Conservation (phyloP, 495 filamentous ascomycete genomes). For the Stereocaulon alpinum region DNA sequence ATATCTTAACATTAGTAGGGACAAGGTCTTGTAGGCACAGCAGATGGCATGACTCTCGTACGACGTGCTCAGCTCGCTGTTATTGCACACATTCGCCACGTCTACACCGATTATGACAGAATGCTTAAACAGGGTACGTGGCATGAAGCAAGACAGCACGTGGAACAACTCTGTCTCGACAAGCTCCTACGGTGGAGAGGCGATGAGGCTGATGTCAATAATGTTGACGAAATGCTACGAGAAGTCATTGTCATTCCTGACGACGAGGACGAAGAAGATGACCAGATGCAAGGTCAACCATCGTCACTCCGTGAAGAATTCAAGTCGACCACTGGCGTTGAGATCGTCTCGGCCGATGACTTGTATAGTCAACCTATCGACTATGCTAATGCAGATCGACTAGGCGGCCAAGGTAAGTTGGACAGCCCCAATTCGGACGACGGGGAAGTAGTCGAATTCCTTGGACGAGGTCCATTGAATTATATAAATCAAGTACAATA, state of each 20-base stretch:
- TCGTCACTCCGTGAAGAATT: not conserved
- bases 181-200: constrained; percentile 79
- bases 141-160: constrained; percentile 56
- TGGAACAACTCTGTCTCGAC: constrained; percentile 60
- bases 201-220: constrained; percentile 41
- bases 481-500: not conserved
- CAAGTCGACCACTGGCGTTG: constrained; percentile 12
- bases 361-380: constrained; percentile 15
- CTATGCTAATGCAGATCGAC: constrained; percentile 8
- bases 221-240: constrained; percentile 38
- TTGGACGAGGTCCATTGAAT: not conserved
- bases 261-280: constrained; percentile 33
- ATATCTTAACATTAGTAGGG: constrained; percentile 30
- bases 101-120: constrained; percentile 76
- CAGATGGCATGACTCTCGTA: constrained; percentile 52
- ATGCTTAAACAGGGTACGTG: constrained; percentile 55
- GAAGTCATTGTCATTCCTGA: constrained; percentile 40
- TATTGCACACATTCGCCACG: constrained; percentile 76
- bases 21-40: constrained; percentile 57
- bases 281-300: not conserved
- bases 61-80: constrained; percentile 75
- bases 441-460: constrained; percentile 2
- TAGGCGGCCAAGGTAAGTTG: not conserved
- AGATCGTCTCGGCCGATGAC: constrained; percentile 13
- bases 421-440: constrained; percentile 13